Conservation (phyloP, 768 basidiomycete genomes). For the Leccinum ochraceum region DNA sequence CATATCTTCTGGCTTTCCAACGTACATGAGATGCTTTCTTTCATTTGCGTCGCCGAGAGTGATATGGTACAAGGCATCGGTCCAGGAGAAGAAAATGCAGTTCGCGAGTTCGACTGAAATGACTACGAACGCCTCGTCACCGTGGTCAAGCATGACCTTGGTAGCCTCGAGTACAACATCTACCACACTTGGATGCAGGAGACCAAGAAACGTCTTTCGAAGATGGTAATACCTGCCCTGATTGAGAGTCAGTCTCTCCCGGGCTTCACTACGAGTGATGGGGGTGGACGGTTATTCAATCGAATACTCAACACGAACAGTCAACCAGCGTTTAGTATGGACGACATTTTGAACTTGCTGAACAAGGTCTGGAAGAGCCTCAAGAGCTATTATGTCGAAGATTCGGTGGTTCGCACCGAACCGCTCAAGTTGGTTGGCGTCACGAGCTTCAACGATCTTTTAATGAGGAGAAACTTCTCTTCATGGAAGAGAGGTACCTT, state of each 20-base stretch:
- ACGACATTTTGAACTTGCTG: constrained; percentile 93
- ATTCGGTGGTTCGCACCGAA: constrained; percentile 94
- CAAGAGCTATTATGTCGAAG: constrained; percentile 99
- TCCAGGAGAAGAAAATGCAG: constrained; percentile 89
- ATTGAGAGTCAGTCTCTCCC: constrained; percentile 98
- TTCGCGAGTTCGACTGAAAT: constrained; percentile 93
- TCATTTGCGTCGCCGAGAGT: constrained; percentile 98
- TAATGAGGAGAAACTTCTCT: constrained; percentile 98
- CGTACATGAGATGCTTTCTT: constrained; percentile 98
- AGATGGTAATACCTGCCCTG: constrained; percentile 98
- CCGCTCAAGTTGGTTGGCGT: constrained; percentile 94
- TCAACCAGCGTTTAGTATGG: constrained; percentile 94
- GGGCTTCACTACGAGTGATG: constrained; percentile 95
- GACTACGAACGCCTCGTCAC: constrained; percentile 95
- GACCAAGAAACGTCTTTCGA: constrained; percentile 91
- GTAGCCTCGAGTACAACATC: constrained; percentile 98
- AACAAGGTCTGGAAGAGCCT: constrained; percentile 99
- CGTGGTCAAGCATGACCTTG: constrained; percentile 98
- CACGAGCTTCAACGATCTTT: constrained; percentile 95
- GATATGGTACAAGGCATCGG: constrained; percentile 99
- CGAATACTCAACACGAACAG: constrained; percentile 85
- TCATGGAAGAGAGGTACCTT: constrained; percentile 96
- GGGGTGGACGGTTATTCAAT: constrained; percentile 91
- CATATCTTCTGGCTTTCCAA: constrained; percentile 99
- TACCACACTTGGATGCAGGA: constrained; percentile 99